Evolutionary conservation across 75 land plant genomes (phyloP), one percentile per base, ranked within the genome.

Genomic region (Larix kaempferi): DNA sequence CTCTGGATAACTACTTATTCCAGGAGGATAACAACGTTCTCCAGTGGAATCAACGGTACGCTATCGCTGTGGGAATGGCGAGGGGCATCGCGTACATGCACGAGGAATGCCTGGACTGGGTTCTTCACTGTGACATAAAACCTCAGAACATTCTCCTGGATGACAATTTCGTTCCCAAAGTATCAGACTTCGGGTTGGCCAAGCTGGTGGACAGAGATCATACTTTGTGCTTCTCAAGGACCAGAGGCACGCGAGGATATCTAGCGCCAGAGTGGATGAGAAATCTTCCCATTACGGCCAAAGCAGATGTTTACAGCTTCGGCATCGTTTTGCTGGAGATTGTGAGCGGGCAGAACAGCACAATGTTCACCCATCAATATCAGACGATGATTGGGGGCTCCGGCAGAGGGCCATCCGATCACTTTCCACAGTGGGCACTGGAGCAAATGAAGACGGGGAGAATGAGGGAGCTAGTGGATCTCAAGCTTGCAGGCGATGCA

Each of bases 1-100:
- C 86, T 11, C 80, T 84, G 15, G 83, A 74, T 69, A 35, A 16
- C 1, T 89, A 87, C 89, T 83, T 91, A 33, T 91, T 87, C 74
- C 56, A 6, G 12, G 21, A 60, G 74, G 16, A 23, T 29, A 11
- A 33, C 6, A 19, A 16, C 27, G 1, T 49, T 22, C 16, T 76
- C 8, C 74, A 65, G 58, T 85, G 86, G 86, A 73, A 81, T 13
- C 59, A 71, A 12, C 64, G 86, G 66, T 78, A 57, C 17, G 57
- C 58, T 22, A 78, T 85, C 25, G 86, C 86, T 12, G 73, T 73
- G 23, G 86, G 83, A 5, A 82, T 80, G 16, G 86, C 84, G 2
- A 57, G 26, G 6, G 86, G 80, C 2, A 41, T 85, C 17, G 86
- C 83, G 52, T 77, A 74, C 66, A 80, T 85, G 4, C 86, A 85